Evolutionary conservation across 495 filamentous ascomycete genomes (phyloP).

Genomic region (Pyrenula aspistea): DNA sequence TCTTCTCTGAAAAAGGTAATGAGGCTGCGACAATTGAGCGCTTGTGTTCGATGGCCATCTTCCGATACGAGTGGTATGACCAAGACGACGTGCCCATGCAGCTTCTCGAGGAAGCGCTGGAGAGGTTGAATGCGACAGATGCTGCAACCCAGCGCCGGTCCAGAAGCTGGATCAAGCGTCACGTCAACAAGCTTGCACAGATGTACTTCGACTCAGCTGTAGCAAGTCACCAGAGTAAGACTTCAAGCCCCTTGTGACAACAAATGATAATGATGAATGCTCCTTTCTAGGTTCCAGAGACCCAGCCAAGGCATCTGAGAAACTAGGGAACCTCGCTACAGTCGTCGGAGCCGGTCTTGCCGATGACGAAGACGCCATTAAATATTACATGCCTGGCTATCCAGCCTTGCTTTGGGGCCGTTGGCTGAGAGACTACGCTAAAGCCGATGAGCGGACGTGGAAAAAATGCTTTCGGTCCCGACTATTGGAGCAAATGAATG

Average conservation of each 20-base stretch:
- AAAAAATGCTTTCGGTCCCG: not conserved
- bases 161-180: not conserved
- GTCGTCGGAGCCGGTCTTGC: not conserved
- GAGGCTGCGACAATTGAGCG: not conserved
- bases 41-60: not conserved
- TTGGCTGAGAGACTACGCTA: constrained; percentile 1
- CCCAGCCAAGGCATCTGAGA: not conserved
- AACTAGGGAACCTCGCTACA: not conserved
- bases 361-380: not conserved
- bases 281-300: not conserved
- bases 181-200: not conserved
- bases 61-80: not conserved
- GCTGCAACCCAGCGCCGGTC: not conserved
- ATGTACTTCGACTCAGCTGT: not conserved
- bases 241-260: not conserved
- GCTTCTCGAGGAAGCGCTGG: not conserved
- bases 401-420: constrained; percentile 1
- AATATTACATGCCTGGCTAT: not conserved
- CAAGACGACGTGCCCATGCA: not conserved
- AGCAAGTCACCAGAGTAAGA: not conserved
- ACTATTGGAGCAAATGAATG: not conserved
- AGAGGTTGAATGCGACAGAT: not conserved
- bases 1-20: not conserved
- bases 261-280: not conserved
- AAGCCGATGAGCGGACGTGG: not conserved